phyloP scores from a whole-genome alignment of 2,329 filamentous ascomycete genomes.

The Metarhizium rileyi region DNA sequence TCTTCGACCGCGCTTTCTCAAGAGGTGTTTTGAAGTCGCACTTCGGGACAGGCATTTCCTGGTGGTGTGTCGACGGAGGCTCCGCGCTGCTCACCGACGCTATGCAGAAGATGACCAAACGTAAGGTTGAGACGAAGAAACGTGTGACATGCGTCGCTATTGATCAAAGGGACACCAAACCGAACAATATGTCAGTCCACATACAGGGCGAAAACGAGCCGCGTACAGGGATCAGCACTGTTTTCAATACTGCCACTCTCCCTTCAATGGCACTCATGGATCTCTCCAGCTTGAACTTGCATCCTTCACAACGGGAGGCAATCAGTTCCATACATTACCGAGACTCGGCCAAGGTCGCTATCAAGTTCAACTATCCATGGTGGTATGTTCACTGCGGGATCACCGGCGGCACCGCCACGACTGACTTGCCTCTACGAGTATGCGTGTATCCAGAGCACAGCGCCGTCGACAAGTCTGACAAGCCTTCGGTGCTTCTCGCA shows the following conservation, averaged over 20 bases:
- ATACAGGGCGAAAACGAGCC: background rate
- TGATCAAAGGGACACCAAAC: no score
- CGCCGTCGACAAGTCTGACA: slow-evolving; percentile 11
- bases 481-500: slow-evolving; percentile 23
- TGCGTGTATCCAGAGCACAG: slow-evolving; percentile 29
- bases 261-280: slow-evolving; percentile 21
- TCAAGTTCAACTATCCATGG: slow-evolving; percentile 25
- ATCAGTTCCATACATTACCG: slow-evolving; percentile 23
- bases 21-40: no score
- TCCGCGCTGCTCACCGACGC: no score
- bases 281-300: slow-evolving; percentile 12
- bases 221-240: slow-evolving; percentile 14
- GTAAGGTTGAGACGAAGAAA: no score
- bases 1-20: no score
- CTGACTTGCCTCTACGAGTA: slow-evolving; percentile 21
- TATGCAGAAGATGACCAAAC: no score
- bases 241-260: slow-evolving; percentile 23
- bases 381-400: slow-evolving; percentile 19
- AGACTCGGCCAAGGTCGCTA: slow-evolving; percentile 22
- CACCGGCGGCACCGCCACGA: slow-evolving; percentile 19
- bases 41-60: no score
- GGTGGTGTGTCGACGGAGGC: no score
- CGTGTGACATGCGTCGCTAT: no score
- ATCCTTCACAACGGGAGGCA: slow-evolving; percentile 16
- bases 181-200: background rate